These are phyloP conservation scores for Pleurotus salmoneostramineus DNA, from an alignment of 768 basidiomycete species.

Conservation along the genomic window DNA sequence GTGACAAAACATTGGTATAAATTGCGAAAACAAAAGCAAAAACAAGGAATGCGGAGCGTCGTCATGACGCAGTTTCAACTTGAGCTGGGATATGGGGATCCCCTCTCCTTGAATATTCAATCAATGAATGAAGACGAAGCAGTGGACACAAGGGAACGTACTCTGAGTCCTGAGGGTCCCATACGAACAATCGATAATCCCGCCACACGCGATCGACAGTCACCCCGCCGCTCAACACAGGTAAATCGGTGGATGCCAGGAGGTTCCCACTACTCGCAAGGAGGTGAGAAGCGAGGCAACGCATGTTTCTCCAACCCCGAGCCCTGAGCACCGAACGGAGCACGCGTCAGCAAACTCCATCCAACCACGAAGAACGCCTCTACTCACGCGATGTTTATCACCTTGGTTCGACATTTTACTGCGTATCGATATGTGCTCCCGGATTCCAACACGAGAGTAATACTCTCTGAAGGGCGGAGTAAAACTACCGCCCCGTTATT, in stretches of 20 bases:
- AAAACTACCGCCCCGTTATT: conserved; percentile 49
- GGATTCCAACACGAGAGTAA: conserved; percentile 67
- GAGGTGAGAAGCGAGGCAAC: conserved; percentile 57
- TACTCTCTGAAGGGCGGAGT: conserved; percentile 57
- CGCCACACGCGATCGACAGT: conserved; percentile 65
- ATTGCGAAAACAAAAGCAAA: too few relatives aligned
- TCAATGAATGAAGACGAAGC: neutral
- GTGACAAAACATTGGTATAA: too few relatives aligned
- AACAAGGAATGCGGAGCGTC: neutral
- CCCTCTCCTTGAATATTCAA: neutral
- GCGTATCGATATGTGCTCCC: conserved; percentile 68
- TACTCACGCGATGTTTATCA: conserved; percentile 67
- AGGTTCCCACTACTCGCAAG: conserved; percentile 36
- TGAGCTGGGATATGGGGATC: neutral
- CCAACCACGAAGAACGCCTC: conserved; percentile 6
- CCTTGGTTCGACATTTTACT: conserved; percentile 59
- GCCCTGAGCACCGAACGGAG: conserved; percentile 33
- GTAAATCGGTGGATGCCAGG: conserved; percentile 24
- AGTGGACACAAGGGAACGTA: neutral
- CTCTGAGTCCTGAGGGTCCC: conserved; percentile 30
- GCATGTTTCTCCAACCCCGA: conserved; percentile 61
- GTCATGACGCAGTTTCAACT: neutral
- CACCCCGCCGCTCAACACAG: conserved; percentile 45
- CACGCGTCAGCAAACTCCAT: neutral
- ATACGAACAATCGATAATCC: conserved; percentile 61